Conservation (phyloP, 169 alveolate species). For the Cryptosporidium canis region DNA sequence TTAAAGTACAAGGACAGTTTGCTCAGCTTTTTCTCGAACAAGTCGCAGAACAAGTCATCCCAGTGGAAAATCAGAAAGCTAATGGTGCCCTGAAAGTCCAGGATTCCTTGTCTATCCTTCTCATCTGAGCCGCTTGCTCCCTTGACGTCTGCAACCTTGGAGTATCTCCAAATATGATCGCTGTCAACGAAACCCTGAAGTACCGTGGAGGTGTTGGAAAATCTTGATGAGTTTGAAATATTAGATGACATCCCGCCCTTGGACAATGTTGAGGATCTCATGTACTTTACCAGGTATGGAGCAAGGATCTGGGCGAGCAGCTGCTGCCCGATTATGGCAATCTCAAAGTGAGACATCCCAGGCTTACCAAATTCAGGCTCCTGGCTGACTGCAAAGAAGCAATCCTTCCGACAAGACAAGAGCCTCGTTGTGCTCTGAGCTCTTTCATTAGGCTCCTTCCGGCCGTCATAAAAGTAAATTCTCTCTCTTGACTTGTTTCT, state of each 20-base stretch:
- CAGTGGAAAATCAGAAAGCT: constrained; percentile 56
- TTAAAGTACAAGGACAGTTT: neutral
- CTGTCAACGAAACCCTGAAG: constrained; percentile 38
- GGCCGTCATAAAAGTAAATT: neutral
- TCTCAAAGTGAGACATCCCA: neutral
- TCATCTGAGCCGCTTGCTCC: neutral
- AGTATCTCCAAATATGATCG: constrained; percentile 65
- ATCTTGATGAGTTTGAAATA: constrained; percentile 39
- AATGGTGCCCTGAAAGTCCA: constrained; percentile 57
- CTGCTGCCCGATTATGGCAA: constrained; percentile 48
- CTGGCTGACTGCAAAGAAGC: neutral
- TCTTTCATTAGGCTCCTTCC: neutral
- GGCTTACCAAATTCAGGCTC: neutral
- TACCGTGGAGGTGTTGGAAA: constrained; percentile 42
- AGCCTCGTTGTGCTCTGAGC: too few species aligned
- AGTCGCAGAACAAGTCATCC: constrained; percentile 43
- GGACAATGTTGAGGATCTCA: constrained; percentile 28
- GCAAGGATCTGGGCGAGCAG: constrained; percentile 45
- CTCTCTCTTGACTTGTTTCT: constrained; percentile 16
- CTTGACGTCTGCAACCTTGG: neutral
- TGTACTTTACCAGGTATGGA: constrained; percentile 38
- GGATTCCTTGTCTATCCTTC: constrained; percentile 18
- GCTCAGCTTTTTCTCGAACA: constrained; percentile 12
- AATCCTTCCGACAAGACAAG: neutral
- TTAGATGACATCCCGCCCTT: constrained; percentile 31